Evolutionary conservation across 345 rosid genomes (phyloP), one percentile per base, ranked within the genome.

Genomic region (Anastatica hierochuntica): DNA sequence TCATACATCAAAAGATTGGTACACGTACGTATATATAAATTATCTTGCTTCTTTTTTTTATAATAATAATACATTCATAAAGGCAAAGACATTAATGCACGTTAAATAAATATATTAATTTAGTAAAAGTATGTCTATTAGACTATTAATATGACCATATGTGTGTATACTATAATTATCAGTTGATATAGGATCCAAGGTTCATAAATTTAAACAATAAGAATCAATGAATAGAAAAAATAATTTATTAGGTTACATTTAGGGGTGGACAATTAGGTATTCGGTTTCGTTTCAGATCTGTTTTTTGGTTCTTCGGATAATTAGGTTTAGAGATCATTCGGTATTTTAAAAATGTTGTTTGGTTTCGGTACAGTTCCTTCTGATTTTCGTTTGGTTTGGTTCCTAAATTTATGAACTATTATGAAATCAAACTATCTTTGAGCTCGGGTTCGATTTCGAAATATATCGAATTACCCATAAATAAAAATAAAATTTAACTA

Each of bases 1-100:
- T 18, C 67, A 62, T 43, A 62, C 59, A 23, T 74, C 71, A 18
- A 71, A 75, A n/a, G 92, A 84, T 54, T 90, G 96, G 96, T 87
- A 87, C 74, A 82, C 63, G 90, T 84, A 84, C 43, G 56, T 39
- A 19, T 62, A 35, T 43, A 23, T n/a, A 13, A 13, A 18, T 45
- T 38, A n/a, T n/a, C n/a, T n/a, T n/a, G n/a, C n/a, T n/a, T 23
- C 7, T 14, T 9, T 18, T 26, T 16, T 2, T 6, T 10, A 53
- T 63, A 63, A 37, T 27, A 29, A 21, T 21, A 21, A 21, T 21
- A n/a, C n/a, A n/a, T n/a, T n/a, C n/a, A n/a, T n/a, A n/a, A n/a
- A n/a, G n/a, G n/a, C 27, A 23, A 23, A 6, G 33, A 29, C 1
- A 45, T 11, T 36, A 40, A 63, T 63, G 55, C 49, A 53, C 47